Base-by-base conservation (phyloP, 129 eudicot genomes). In the Calendula officinalis region DNA sequence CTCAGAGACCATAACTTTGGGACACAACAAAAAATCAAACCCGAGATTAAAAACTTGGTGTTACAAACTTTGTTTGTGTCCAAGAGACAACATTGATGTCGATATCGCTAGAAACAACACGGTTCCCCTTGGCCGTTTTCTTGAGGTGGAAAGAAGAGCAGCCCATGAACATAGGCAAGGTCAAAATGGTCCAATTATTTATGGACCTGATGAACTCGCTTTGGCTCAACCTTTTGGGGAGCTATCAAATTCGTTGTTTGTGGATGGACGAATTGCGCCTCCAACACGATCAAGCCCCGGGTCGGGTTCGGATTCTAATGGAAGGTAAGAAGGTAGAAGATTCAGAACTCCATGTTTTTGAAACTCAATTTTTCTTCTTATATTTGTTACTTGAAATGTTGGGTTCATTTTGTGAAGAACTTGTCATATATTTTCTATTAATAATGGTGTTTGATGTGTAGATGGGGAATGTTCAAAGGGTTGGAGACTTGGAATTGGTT, bases 61-160 rank as follows among this genome's bases (percentile, higher is more conserved):
- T 68, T 75, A 81, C 59, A 81, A 83, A n/a, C 78, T 87, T 5
- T 87, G 95, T 79, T 71, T 87, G n/a, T 87, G 95, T 78, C 82
- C 91, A 35, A 81, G 80, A 77, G 83, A 83, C 14, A 78, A 69
- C 70, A 69, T 83, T 38, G 95, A 87, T 61, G 81, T 88, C 4
- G 84, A 81, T 13, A 81, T 64, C 66, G 84, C 68, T 4, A 84
- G 75, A 75, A 71, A 80, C 61, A 80, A 77, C 71, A 71, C 77
- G 27, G 81, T 81, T 12, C 86, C 95, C 17, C 88, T 84, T 11
- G 86, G 83, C 14, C 86, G 82, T 14, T 81, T 84, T 66, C 95
- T 87, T 50, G 84, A 87, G 74, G 83, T 69, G 9, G 95, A 87
- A 53, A 77, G 88, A 57, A 71, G 84, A 81, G 81, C 84, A 3